Base-by-base conservation (phyloP, 1,139 yeast species). In the Kodamaea anthophila region DNA sequence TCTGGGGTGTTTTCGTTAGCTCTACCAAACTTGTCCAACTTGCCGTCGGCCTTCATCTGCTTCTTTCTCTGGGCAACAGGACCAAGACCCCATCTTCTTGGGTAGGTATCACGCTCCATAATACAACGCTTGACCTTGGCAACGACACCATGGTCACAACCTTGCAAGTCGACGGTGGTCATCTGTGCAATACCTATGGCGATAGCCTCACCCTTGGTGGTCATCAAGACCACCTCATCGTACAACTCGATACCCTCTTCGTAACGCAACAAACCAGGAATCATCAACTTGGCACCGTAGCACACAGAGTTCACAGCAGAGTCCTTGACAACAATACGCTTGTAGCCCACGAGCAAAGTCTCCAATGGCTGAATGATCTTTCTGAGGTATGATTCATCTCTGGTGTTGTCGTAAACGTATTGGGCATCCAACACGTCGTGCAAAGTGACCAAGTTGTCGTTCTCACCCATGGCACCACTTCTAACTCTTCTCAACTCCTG, bases 41-140 rank as follows among this genome's bases (percentile, higher is more conserved):
- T 91, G 51, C 98, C 98, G 46, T 85, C 96, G 34, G 94, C 84
- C 75, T 88, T 91, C 73, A 91, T 70, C 69, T 88, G 95, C 74
- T 91, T 91, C 83, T 91, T 91, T 81, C 86, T 87, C 65, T 85
- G 88, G 41, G 98, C 98, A 55, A 88, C 86, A 51, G 98, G 98
- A 49, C 98, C 98, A 51, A 91, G 70, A 41, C 98, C 98, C 98
- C 98, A 91, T 75, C 97, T 82, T 75, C 98, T 84, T 65, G 98
- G 98, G 63, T 91, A 91, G 34, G 94, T 77, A 60, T 91, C 98
- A 70, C 98, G 82, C 70, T 91, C 98, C 98, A 91, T 91, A 50
- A 91, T 91, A 70, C 97, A 88, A 70, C 98, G 85, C 76, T 91
- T 91, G 55, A 91, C 94, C 70, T 86, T 87, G 44, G 98, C 96